A percentile compares a stretch with the other conserved stretches of the same genome.
phyloP scores from a whole-genome alignment of 768 basidiomycete species.

The Paxillus involutus region DNA sequence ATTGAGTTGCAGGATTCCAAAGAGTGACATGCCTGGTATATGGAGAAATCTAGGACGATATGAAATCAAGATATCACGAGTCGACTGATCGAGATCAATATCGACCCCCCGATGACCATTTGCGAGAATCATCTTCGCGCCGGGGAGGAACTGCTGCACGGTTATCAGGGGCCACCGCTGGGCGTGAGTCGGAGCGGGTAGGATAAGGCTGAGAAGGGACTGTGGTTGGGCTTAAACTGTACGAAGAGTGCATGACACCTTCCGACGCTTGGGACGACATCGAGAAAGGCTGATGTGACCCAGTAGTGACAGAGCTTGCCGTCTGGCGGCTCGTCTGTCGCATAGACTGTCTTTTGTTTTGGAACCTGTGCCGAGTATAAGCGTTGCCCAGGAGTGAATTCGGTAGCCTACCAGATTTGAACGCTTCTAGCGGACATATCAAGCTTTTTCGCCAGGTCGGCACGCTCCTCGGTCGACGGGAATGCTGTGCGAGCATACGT shows the following conservation, averaged over 20 bases:
- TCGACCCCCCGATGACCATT: conserved; percentile 45
- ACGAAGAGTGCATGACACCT: conserved; percentile 35
- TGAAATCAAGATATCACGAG: conserved; percentile 32
- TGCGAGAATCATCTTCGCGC: conserved; percentile 48
- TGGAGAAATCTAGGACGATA: conserved; percentile 31
- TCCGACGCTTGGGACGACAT: conserved; percentile 33
- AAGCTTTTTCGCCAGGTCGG: conserved; percentile 68
- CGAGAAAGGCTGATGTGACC: conserved; percentile 51
- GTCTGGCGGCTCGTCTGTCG: conserved; percentile 72
- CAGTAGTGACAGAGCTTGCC: conserved; percentile 42
- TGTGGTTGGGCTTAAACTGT: conserved; percentile 32
- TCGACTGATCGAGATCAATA: conserved; percentile 41
- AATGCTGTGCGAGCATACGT: conserved; percentile 81
- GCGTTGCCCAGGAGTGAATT: conserved; percentile 12
- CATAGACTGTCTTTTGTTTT: conserved; percentile 85
- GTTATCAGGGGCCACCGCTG: conserved; percentile 30
- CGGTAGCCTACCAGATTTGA: conserved; percentile 70
- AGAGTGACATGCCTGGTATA: conserved; percentile 34
- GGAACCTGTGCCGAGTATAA: conserved; percentile 59
- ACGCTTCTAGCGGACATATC: conserved; percentile 86
- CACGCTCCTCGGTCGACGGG: conserved; percentile 85
- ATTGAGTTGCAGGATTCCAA: conserved; percentile 30
- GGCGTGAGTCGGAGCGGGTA: conserved; percentile 41
- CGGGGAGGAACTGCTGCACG: conserved; percentile 36
- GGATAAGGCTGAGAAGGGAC: conserved; percentile 37